Percentiles rank a stretch among this genome's conserved stretches.
Evolutionary conservation across 2,329 filamentous ascomycete species (phyloP).

Genomic region (Penicillium sp.): DNA sequence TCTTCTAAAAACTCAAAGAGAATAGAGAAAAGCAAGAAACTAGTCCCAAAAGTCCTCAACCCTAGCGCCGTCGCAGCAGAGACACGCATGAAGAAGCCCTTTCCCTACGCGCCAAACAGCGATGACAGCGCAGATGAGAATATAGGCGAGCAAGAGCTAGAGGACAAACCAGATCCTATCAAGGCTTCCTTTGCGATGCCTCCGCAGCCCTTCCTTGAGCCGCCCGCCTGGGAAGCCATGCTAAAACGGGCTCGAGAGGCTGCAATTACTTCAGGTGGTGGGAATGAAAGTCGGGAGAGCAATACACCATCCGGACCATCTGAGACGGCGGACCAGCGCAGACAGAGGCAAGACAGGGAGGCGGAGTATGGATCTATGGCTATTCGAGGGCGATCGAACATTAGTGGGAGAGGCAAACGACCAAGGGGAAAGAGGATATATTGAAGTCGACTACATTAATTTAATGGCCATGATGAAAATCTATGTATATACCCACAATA

Average conservation of each 20-base stretch:
- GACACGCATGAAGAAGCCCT: conserved; percentile 14
- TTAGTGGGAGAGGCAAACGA: conserved; percentile 21
- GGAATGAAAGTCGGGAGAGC: background rate
- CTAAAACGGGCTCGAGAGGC: conserved; percentile 18
- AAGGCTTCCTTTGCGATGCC: conserved; percentile 35
- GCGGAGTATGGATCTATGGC: conserved; percentile 37
- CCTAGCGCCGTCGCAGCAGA: conserved; percentile 24
- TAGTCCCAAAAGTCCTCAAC: conserved; percentile 19
- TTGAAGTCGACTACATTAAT: conserved; percentile 8
- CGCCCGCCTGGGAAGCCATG: conserved; percentile 33
- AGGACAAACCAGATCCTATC: conserved; percentile 12
- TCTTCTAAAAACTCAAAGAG: conserved; percentile 2
- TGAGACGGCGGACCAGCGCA: conserved; percentile 19
- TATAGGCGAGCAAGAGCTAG: background rate
- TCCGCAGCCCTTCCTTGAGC: conserved; percentile 43
- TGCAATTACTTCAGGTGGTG: conserved; percentile 2
- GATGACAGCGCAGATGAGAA: background rate
- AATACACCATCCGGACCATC: background rate
- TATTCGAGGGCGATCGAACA: conserved; percentile 28
- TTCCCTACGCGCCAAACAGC: background rate
- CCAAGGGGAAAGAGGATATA: conserved; percentile 8
- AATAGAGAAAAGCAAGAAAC: background rate
- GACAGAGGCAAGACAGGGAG: conserved; percentile 22
- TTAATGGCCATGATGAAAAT: background rate
- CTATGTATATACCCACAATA: background rate